These are phyloP conservation scores for Clonostachys chloroleuca DNA, from an alignment of 2,329 filamentous ascomycete genomes.

Conservation along the genomic window DNA sequence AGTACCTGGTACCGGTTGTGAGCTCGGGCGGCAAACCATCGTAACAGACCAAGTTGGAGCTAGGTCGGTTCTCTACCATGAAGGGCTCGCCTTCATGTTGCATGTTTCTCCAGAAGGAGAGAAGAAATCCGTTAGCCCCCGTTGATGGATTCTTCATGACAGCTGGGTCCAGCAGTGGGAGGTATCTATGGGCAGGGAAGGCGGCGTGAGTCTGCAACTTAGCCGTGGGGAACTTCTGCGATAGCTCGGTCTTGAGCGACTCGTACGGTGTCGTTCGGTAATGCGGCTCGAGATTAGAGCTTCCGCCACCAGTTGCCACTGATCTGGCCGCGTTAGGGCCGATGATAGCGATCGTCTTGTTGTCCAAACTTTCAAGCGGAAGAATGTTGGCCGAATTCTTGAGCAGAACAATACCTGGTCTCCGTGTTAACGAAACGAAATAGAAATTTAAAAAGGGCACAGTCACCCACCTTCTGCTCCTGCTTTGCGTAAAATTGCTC, in stretches of 20 bases:
- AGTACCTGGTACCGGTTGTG: not conserved
- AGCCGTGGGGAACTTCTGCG: not conserved
- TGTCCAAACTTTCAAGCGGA: conserved; percentile 50
- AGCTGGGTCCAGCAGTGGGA: not conserved
- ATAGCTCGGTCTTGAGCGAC: conserved; percentile 45
- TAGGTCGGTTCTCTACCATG: not conserved
- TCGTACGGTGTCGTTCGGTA: conserved; percentile 65
- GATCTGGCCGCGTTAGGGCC: conserved; percentile 70
- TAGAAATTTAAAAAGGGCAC: not conserved
- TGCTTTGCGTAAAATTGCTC: not conserved
- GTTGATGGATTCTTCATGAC: not conserved
- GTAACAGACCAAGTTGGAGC: not conserved
- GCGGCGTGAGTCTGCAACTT: not conserved
- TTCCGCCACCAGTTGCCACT: conserved; percentile 53
- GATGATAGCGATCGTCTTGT: conserved; percentile 61
- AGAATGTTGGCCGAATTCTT: conserved; percentile 51
- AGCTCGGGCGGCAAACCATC: not conserved
- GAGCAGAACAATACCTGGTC: conserved; percentile 44
- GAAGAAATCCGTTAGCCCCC: not conserved
- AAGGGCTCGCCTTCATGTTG: not conserved
- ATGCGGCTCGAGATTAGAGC: not conserved
- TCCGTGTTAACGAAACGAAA: not conserved
- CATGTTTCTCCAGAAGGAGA: not conserved
- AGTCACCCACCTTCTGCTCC: not conserved
- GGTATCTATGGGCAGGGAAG: not conserved